Conservation (phyloP, 768 basidiomycete genomes). For the Fomitopsis serialis region DNA sequence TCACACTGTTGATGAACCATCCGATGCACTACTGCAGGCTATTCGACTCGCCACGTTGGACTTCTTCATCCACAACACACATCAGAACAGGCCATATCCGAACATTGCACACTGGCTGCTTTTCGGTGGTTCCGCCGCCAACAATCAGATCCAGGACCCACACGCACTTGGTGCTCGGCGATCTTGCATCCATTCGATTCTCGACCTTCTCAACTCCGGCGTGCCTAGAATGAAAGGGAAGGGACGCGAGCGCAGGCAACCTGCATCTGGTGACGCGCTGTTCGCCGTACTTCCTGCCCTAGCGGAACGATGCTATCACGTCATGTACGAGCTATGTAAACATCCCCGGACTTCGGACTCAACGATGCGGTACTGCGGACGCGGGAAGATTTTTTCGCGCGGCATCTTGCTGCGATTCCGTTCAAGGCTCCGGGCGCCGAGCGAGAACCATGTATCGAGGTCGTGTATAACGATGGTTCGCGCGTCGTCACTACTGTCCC, state of each 20-base stretch:
- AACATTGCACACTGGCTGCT: constrained; percentile 87
- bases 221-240: constrained; percentile 53
- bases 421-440: constrained; percentile 49
- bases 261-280: constrained; percentile 41
- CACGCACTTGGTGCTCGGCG: constrained; percentile 63
- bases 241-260: constrained; percentile 25
- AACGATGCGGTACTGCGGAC: constrained; percentile 83
- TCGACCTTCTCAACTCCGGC: constrained; percentile 71
- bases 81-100: constrained; percentile 56
- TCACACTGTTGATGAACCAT: constrained; percentile 41
- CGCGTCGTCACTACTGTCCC: constrained; percentile 63
- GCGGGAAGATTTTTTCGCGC: constrained; percentile 82
- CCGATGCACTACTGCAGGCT: constrained; percentile 54
- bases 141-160: constrained; percentile 72
- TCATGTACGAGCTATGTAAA: constrained; percentile 83
- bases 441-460: constrained; percentile 49
- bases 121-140: constrained; percentile 57
- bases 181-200: constrained; percentile 76
- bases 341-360: constrained; percentile 79
- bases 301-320: constrained; percentile 80
- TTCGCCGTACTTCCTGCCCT: constrained; percentile 65
- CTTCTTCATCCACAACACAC: constrained; percentile 74
- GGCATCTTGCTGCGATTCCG: constrained; percentile 77
- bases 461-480: constrained; percentile 68
- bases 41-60: constrained; percentile 76